Evolutionary conservation across 1,284 basidiomycete genomes (phyloP).

Genomic region (Rhodotorula sp.): DNA sequence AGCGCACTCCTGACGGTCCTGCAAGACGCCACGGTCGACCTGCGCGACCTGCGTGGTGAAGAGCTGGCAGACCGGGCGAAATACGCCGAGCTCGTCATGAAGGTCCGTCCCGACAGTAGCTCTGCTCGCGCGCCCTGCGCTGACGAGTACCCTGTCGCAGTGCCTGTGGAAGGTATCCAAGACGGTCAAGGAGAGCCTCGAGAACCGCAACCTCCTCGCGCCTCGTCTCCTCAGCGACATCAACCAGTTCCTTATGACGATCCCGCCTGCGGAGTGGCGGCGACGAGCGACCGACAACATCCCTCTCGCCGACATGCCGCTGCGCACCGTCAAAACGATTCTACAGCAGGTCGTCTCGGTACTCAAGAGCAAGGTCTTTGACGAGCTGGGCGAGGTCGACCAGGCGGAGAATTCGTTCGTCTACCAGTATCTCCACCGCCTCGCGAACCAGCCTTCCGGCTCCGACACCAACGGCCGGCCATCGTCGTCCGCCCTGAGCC

Average conservation of each 20-base stretch:
- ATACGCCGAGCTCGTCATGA: conserved; percentile 92
- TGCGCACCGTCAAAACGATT: conserved; percentile 95
- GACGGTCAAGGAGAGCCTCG: conserved; percentile 86
- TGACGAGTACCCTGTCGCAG: conserved; percentile 43
- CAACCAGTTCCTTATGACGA: conserved; percentile 87
- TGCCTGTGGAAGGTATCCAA: conserved; percentile 98
- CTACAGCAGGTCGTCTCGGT: conserved; percentile 81
- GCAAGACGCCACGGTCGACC: conserved; percentile 77
- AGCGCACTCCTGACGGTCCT: conserved; percentile 78
- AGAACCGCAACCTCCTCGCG: conserved; percentile 74
- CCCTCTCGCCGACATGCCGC: conserved; percentile 93
- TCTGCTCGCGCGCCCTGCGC: neutral
- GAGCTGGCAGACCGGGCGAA: conserved; percentile 57
- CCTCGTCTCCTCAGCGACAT: conserved; percentile 89
- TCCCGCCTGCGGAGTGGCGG: conserved; percentile 95
- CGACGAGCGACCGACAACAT: conserved; percentile 82
- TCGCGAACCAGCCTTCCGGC: conserved; percentile 21
- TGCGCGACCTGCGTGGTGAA: conserved; percentile 59
- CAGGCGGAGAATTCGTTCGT: conserved; percentile 47
- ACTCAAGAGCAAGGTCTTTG: conserved; percentile 51
- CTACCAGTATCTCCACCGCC: conserved; percentile 48
- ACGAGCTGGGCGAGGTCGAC: conserved; percentile 48
- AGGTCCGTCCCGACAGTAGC: conserved; percentile 49
- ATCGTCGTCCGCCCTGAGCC: conserved; percentile 7
- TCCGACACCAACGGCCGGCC: neutral